Conservation (phyloP, 345 rosid genomes). For the Gynandropsis gynandra region DNA sequence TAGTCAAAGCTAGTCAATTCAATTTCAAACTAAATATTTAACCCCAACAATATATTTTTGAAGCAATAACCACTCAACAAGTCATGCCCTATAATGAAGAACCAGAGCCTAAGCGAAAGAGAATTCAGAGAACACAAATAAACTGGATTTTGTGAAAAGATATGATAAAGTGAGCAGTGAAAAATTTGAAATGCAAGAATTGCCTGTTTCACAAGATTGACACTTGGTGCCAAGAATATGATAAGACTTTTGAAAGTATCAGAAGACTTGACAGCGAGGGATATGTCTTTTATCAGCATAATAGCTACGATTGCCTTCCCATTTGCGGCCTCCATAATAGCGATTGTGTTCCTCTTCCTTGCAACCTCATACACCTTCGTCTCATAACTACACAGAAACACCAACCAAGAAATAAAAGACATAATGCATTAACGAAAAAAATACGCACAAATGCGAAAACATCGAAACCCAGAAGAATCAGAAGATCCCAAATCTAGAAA, state of each 20-base stretch:
- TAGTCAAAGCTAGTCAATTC: neutral
- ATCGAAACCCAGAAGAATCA: slow-evolving; percentile 10
- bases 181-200: neutral
- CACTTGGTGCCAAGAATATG: slow-evolving; percentile 76
- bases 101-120: neutral
- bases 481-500: slow-evolving; percentile 5
- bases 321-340: slow-evolving; percentile 57
- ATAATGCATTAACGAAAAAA: neutral
- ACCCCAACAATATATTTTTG: neutral
- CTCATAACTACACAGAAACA: slow-evolving; percentile 42
- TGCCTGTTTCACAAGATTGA: slow-evolving; percentile 74
- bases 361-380: slow-evolving; percentile 57
- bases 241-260: slow-evolving; percentile 40
- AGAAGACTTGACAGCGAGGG: slow-evolving; percentile 27
- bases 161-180: neutral
- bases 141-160: neutral
- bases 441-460: neutral
- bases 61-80: neutral
- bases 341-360: slow-evolving; percentile 59
- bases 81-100: neutral
- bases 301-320: slow-evolving; percentile 66
- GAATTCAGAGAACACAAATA: too few relatives aligned
- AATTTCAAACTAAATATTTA: neutral
- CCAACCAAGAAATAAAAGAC: neutral
- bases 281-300: slow-evolving; percentile 52